These are phyloP conservation scores for Prunus padus DNA, from an alignment of 306 rosid species.

Conservation along the genomic window DNA sequence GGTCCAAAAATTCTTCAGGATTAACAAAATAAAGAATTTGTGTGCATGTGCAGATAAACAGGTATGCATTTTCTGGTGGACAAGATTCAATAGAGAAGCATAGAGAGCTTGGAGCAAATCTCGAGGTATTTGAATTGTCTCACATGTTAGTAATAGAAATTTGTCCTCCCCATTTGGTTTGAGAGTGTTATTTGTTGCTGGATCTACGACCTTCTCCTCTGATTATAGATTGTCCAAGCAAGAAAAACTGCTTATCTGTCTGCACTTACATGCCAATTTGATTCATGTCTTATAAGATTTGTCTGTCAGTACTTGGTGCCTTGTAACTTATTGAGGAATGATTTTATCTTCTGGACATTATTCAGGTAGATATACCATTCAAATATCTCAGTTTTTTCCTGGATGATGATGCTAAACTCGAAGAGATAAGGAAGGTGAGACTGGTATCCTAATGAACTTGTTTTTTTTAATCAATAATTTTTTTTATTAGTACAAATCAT, in stretches of 20 bases:
- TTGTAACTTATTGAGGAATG: background rate
- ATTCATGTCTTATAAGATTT: background rate
- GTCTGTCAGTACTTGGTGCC: background rate
- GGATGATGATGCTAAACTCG: constrained; percentile 81
- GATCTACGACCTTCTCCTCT: background rate
- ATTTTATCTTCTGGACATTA: constrained; percentile 1
- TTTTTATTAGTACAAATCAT: background rate
- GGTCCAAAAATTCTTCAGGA: background rate
- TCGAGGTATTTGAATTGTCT: constrained; percentile 51
- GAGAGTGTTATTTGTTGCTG: background rate
- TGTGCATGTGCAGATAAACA: constrained; percentile 64
- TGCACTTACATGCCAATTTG: background rate
- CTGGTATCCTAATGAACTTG: constrained; percentile 10
- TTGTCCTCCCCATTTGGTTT: background rate
- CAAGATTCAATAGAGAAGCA: constrained; percentile 92
- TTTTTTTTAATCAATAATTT: background rate
- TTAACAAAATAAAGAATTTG: constrained; percentile 2
- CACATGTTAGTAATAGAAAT: background rate
- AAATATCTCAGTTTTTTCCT: constrained; percentile 81
- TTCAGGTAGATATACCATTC: constrained; percentile 91
- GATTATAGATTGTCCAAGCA: background rate
- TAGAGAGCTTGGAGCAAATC: constrained; percentile 82
- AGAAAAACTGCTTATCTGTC: background rate
- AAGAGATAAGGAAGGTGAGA: constrained; percentile 58
- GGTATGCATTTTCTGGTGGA: constrained; percentile 88